These are phyloP conservation scores for Protomyces macrosporus DNA, from an alignment of 1,139 yeast species.

Conservation along the genomic window DNA sequence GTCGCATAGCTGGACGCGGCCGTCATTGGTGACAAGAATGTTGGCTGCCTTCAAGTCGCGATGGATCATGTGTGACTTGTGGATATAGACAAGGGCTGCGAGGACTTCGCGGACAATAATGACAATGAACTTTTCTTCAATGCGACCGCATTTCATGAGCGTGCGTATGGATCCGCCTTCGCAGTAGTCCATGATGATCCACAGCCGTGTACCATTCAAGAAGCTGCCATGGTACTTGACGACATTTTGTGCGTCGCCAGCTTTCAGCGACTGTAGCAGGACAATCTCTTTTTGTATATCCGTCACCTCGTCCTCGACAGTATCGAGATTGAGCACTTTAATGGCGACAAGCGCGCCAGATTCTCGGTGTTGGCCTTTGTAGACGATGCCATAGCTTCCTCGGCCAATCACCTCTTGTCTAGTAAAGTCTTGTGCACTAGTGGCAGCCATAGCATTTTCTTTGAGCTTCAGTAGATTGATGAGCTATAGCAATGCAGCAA, in stretches of 20 bases:
- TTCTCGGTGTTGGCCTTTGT: constrained; percentile 65
- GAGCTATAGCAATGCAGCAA: too few relatives aligned
- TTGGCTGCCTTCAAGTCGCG: constrained; percentile 96
- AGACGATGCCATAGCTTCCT: constrained; percentile 95
- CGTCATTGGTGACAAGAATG: constrained; percentile 80
- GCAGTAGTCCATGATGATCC: constrained; percentile 98
- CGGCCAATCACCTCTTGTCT: constrained; percentile 89
- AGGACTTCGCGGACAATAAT: constrained; percentile 77
- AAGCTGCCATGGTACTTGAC: constrained; percentile 90
- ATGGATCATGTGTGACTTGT: constrained; percentile 85
- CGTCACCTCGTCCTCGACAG: constrained; percentile 87
- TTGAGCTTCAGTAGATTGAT: too few relatives aligned
- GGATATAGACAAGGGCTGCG: constrained; percentile 73
- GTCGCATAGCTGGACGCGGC: constrained; percentile 86
- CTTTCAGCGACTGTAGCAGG: constrained; percentile 72
- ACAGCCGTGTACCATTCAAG: constrained; percentile 75
- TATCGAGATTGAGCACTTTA: constrained; percentile 84
- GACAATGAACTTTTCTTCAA: constrained; percentile 79
- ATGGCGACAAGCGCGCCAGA: constrained; percentile 82
- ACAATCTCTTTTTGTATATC: constrained; percentile 94
- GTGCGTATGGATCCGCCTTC: constrained; percentile 95
- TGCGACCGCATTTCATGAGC: constrained; percentile 74
- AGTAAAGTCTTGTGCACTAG: constrained; percentile 46
- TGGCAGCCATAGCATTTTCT: neutral
- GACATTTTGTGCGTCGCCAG: constrained; percentile 68